Evolutionary conservation across 139 green algal species (phyloP).

Genomic region (Coelastrella sp.): DNA sequence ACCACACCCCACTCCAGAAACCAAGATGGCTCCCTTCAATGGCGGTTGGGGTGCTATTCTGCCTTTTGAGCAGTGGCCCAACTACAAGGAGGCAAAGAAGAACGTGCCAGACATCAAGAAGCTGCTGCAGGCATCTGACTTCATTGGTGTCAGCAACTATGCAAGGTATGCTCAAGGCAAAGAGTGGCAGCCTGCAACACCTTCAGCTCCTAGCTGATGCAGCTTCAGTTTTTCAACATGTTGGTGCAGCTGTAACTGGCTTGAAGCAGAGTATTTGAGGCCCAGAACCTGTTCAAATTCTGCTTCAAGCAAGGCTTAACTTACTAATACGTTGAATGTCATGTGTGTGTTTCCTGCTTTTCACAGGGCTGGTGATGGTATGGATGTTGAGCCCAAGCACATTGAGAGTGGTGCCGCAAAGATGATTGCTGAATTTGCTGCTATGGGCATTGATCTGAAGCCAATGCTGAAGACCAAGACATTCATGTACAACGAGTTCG

Average conservation of each 20-base stretch:
- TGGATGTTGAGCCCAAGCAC: neutral
- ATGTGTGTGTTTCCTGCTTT: neutral
- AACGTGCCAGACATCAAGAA: constrained; percentile 7
- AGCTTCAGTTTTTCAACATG: too few relatives aligned
- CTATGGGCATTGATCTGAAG: constrained; percentile 35
- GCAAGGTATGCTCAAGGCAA: constrained; percentile 12
- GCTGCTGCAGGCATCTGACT: constrained; percentile 31
- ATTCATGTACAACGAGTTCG: constrained; percentile 51
- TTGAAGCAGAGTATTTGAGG: too few relatives aligned
- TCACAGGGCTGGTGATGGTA: constrained; percentile 24
- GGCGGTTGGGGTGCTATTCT: constrained; percentile 42
- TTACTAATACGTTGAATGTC: too few relatives aligned
- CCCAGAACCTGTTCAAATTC: too few relatives aligned
- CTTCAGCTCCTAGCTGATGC: too few relatives aligned
- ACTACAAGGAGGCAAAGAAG: constrained; percentile 25
- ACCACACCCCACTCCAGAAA: too few relatives aligned
- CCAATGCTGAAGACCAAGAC: neutral
- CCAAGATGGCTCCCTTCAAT: constrained; percentile 28
- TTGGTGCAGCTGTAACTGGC: too few relatives aligned
- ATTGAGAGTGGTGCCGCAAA: constrained; percentile 30
- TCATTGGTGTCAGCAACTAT: constrained; percentile 44
- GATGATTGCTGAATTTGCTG: constrained; percentile 21
- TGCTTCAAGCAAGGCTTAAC: too few relatives aligned
- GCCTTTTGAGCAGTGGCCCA: constrained; percentile 49
- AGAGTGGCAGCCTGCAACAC: too few relatives aligned